phyloP scores from a whole-genome alignment of 805 yeast species.

The Barnettozyma sucrosica region DNA sequence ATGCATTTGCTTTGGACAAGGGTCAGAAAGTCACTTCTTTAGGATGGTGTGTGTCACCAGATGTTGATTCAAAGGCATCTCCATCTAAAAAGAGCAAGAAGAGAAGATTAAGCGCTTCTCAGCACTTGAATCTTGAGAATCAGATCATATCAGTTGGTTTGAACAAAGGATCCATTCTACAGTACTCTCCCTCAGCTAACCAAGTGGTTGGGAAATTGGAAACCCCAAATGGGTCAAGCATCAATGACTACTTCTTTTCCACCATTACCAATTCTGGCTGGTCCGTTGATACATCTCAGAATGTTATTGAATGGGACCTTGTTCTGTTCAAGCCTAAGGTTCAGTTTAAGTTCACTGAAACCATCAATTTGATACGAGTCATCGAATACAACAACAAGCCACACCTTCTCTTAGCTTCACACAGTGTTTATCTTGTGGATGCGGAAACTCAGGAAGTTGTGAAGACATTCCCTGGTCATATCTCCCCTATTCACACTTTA shows the following conservation, averaged over 20 bases:
- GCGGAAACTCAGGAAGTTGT: conserved; percentile 33
- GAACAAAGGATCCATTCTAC: conserved; percentile 54
- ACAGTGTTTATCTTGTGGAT: conserved; percentile 53
- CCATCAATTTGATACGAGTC: conserved; percentile 28
- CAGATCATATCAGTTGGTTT: conserved; percentile 55
- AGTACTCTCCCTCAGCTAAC: conserved; percentile 64
- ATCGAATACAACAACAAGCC: conserved; percentile 25
- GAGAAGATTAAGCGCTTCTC: conserved; percentile 18
- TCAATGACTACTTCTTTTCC: conserved; percentile 45
- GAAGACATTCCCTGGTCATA: conserved; percentile 68
- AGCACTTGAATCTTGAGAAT: conserved; percentile 30
- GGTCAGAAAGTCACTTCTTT: conserved; percentile 43
- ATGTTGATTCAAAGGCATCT: background rate
- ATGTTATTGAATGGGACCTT: conserved; percentile 58
- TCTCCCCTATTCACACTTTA: conserved; percentile 55
- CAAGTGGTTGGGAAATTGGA: conserved; percentile 48
- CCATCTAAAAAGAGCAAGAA: conserved; percentile 13
- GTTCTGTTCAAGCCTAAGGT: conserved; percentile 35
- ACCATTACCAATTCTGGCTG: conserved; percentile 41
- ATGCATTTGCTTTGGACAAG: conserved; percentile 49
- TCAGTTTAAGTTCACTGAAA: conserved; percentile 35
- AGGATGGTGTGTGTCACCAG: conserved; percentile 41
- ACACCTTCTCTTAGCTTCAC: conserved; percentile 59
- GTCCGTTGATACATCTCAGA: conserved; percentile 55
- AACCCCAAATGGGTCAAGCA: conserved; percentile 40